Conservation (phyloP, 2,329 filamentous ascomycete genomes). For the Orbilia ellipsospora region DNA sequence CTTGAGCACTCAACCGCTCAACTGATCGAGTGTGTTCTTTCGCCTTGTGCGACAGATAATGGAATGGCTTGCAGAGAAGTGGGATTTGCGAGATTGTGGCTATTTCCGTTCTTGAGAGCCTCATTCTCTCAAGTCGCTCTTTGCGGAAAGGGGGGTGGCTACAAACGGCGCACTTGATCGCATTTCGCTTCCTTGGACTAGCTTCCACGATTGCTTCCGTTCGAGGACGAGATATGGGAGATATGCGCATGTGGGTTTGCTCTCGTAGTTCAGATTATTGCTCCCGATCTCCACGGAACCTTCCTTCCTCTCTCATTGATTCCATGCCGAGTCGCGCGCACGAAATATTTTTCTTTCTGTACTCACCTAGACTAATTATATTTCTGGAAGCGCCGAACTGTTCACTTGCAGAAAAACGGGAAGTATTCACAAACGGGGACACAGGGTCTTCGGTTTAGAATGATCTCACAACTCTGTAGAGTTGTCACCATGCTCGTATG, state of each 20-base stretch:
- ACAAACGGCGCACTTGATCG: slow-evolving; percentile 7
- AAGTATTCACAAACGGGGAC: slow-evolving; percentile 19
- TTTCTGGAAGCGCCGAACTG: slow-evolving; percentile 34
- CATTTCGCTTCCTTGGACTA: slow-evolving; percentile 10
- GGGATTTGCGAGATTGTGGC: slow-evolving; percentile 21
- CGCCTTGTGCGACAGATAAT: slow-evolving; percentile 18
- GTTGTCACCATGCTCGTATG: slow-evolving; percentile 9
- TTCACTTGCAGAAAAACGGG: slow-evolving; percentile 17
- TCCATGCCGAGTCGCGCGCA: not conserved
- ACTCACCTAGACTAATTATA: not conserved
- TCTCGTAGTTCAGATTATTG: not conserved
- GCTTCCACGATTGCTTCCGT: slow-evolving; percentile 19
- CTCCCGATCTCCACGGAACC: slow-evolving; percentile 11
- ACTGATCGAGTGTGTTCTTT: not conserved
- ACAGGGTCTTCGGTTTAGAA: slow-evolving; percentile 16
- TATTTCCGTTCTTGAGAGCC: slow-evolving; percentile 41
- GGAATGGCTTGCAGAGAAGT: slow-evolving; percentile 10
- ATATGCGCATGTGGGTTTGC: too few species aligned
- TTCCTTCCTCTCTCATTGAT: slow-evolving; percentile 5
- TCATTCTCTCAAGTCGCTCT: slow-evolving; percentile 15
- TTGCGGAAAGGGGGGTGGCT: slow-evolving; percentile 11
- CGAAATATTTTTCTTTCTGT: not conserved
- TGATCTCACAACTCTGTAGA: not conserved
- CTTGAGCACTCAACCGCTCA: not conserved
- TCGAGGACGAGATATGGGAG: slow-evolving; percentile 16